Evolutionary conservation across 2,329 filamentous ascomycete genomes (phyloP), one percentile per base, ranked within the genome.

Genomic region (Mycosphaerella sp.): DNA sequence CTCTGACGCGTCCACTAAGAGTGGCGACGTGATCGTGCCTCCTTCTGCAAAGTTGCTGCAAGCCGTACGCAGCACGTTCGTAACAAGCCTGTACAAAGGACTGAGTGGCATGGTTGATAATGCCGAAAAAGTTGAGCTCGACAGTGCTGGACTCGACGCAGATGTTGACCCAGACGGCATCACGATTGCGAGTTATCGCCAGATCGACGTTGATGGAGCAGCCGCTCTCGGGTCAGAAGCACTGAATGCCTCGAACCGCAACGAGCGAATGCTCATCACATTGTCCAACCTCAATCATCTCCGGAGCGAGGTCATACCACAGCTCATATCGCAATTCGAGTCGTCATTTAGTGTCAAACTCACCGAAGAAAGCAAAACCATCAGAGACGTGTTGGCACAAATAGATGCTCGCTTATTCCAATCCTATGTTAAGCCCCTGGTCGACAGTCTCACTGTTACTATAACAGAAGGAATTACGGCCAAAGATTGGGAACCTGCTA

Each of bases 61-160:
- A 67, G 89, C 90, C 80, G 89, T 97, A 13, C 81, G 90, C 58
- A 86, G 84, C 58, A 89, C 95, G 65, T 98, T 98, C 64, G 89
- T 95, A 13, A 89, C 86, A 6, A 95, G 90, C 52, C 73, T 98
- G 39, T 97, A 97, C 71, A 95, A 95, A 68, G 89, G 89, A 6
- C 73, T 98, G 34, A 94, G 88, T 62, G 93, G 91, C 17, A 91
- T 98, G 82, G 89, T 98, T 1, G 93, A 97, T 70, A 97, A 95
- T 68, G 91, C 93, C 2, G 89, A 97, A 70, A 82, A 82, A 51
- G 69, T 82, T 12, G 80, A 83, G 59, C 82, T 81, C 59, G 73
- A 80, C 0, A 45, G 52, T 27, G 82, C 85, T 41, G 72, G 73
- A 16, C 49, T 54, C 17, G 73, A 74, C 7, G 75, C 75, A 51